Base-by-base conservation (phyloP, 176 grass and related monocot species). In the Aegilops bicornis region DNA sequence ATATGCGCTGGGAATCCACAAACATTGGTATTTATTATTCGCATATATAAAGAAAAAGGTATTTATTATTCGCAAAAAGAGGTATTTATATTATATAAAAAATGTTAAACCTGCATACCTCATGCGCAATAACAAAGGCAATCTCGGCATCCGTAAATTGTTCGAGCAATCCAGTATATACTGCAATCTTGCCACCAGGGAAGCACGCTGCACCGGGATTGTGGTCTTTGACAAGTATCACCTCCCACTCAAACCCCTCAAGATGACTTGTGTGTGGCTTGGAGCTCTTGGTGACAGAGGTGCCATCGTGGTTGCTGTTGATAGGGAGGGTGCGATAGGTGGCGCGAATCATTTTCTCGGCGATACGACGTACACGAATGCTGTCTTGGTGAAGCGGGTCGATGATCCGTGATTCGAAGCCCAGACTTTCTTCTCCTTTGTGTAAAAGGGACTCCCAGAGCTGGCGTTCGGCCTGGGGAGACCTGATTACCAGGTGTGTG, bases 161-260 rank as follows among this genome's bases (percentile, higher is more conserved):
- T 8, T 70, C 0, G 8, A 70, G 8, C 67, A 70, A 37, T 37
- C 67, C 67, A 37, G 33, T 37, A 1, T 0, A 11, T 4, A 70
- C 67, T 37, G 22, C 10, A 37, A 70, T 37, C 4, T 70, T 37
- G 32, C 67, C 67, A 17, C 3, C 15, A 2, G 33, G 66, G 16
- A 1, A 1, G 32, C 7, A 19, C 0, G 4, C 1, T 20, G 8
- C 17, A 69, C 1, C 0, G 66, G 7, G 1, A 0, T 22, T 16
- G 0, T 69, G 1, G 66, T 69, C 8, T 36, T 69, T 36, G 66
- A 36, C 0, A 69, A 69, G 66, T 32, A 69, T 69, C 5, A 69
- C 66, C 32, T 69, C 66, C 66, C 66, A 69, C 31, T 69, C 19
- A 20, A 36, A 17, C 66, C 66, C 66, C 1, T 33, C 32, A 35